Evolutionary conservation across 2,329 filamentous ascomycete species (phyloP).

Genomic region (Aspergillus texensis): DNA sequence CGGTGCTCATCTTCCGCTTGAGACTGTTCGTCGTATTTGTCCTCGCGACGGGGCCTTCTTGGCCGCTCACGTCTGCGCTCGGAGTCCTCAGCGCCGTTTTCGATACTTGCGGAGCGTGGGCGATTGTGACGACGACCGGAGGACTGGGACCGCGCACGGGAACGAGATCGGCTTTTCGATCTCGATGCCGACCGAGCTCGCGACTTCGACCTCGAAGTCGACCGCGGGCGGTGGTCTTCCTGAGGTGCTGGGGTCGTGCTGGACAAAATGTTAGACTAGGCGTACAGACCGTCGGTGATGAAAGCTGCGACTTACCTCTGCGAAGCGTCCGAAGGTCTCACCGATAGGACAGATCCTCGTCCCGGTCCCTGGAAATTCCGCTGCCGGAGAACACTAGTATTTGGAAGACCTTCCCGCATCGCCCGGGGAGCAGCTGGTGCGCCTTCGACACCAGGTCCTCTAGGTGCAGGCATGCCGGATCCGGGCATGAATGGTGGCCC

Average conservation of each 20-base stretch:
- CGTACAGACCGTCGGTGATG: background rate
- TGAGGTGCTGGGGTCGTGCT: constrained; percentile 40
- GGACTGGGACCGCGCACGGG: constrained; percentile 46
- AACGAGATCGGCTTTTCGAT: constrained; percentile 36
- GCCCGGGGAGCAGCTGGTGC: constrained; percentile 93
- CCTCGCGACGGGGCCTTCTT: constrained; percentile 35
- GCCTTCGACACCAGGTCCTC: constrained; percentile 63
- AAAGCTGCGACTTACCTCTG: constrained; percentile 31
- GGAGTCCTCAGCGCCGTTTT: constrained; percentile 40
- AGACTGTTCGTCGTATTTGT: constrained; percentile 50
- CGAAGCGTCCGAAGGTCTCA: constrained; percentile 24
- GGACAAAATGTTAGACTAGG: constrained; percentile 17
- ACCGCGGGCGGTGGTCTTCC: constrained; percentile 29
- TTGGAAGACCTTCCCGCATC: constrained; percentile 85
- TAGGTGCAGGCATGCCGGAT: constrained; percentile 36
- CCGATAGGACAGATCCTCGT: constrained; percentile 27
- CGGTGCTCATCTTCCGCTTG: constrained; percentile 50
- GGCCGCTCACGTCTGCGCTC: constrained; percentile 29
- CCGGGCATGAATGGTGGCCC: constrained; percentile 34
- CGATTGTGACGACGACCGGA: constrained; percentile 55
- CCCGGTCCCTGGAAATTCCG: constrained; percentile 51
- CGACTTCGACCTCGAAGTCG: constrained; percentile 31
- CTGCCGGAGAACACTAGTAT: constrained; percentile 72
- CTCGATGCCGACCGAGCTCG: constrained; percentile 32
- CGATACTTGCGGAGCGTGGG: constrained; percentile 51